phyloP scores from a whole-genome alignment of 768 basidiomycete genomes.

The Russula dissimulans region DNA sequence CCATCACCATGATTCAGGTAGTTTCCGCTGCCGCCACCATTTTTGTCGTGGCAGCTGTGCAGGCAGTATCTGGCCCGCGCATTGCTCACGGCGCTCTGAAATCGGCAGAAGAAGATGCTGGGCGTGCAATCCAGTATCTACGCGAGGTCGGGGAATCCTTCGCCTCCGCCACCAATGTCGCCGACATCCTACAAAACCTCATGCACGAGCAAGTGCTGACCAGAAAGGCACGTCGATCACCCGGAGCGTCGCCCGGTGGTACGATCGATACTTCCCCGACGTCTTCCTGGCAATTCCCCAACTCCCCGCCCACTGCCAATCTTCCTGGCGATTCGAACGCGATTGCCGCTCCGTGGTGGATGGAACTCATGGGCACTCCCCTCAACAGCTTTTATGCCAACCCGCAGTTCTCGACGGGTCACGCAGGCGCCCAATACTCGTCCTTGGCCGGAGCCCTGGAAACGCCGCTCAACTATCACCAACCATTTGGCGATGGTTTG shows the following conservation, averaged over 20 bases:
- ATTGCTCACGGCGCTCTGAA: constrained; percentile 9
- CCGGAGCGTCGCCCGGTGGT: not conserved
- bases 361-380: not conserved
- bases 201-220: constrained; percentile 13
- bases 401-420: not conserved
- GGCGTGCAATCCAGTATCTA: constrained; percentile 9
- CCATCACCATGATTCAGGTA: constrained; percentile 21
- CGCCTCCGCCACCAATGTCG: constrained; percentile 12
- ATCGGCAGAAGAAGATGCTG: constrained; percentile 6
- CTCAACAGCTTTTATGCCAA: not conserved
- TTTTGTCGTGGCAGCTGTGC: constrained; percentile 20
- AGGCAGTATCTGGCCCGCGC: constrained; percentile 17
- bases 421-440: not conserved
- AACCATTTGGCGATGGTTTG: constrained; percentile 11
- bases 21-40: constrained; percentile 20
- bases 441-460: constrained; percentile 3
- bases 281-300: not conserved
- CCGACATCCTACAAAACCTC: constrained; percentile 17
- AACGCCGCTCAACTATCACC: constrained; percentile 6
- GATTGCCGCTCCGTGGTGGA: not conserved
- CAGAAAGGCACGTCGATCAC: constrained; percentile 17
- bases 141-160: constrained; percentile 17
- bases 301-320: not conserved
- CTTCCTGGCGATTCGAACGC: not conserved
- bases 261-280: not conserved